These are phyloP conservation scores for Candida maesae DNA, from an alignment of 805 yeast genomes.

Conservation along the genomic window DNA sequence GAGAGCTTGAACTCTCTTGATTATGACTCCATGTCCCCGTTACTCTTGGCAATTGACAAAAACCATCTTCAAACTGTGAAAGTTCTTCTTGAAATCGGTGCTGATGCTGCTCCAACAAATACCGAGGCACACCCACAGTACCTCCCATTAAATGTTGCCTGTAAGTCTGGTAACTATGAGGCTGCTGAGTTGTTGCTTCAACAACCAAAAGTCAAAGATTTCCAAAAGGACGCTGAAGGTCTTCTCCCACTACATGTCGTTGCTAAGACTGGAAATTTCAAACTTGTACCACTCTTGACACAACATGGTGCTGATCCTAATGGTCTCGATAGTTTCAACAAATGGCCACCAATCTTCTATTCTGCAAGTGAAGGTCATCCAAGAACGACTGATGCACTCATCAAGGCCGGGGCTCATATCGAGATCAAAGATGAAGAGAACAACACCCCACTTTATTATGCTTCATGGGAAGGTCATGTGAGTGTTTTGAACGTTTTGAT, in stretches of 20 bases:
- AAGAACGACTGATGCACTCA: conserved; percentile 62
- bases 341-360: conserved; percentile 93
- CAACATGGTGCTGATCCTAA: conserved; percentile 75
- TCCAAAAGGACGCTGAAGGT: conserved; percentile 78
- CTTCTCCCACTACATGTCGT: conserved; percentile 83
- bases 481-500: conserved; percentile 70
- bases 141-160: conserved; percentile 79
- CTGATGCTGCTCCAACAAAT: conserved; percentile 44
- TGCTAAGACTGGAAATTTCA: conserved; percentile 75
- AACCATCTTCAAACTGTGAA: conserved; percentile 54
- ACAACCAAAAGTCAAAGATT: conserved; percentile 32
- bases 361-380: conserved; percentile 84
- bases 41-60: conserved; percentile 72
- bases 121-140: conserved; percentile 58
- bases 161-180: conserved; percentile 73
- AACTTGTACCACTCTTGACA: conserved; percentile 64
- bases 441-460: conserved; percentile 76
- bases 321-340: conserved; percentile 76
- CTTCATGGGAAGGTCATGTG: conserved; percentile 92
- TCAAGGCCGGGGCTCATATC: conserved; percentile 70
- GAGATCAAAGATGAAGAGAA: conserved; percentile 73
- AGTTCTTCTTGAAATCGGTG: conserved; percentile 44
- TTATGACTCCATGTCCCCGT: conserved; percentile 76
- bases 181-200: conserved; percentile 50
- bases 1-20: conserved; percentile 44